A percentile compares a stretch with the other conserved stretches of the same genome.
Evolutionary conservation across 2,329 filamentous ascomycete species (phyloP).

Genomic region (Elsinoe arachidis): DNA sequence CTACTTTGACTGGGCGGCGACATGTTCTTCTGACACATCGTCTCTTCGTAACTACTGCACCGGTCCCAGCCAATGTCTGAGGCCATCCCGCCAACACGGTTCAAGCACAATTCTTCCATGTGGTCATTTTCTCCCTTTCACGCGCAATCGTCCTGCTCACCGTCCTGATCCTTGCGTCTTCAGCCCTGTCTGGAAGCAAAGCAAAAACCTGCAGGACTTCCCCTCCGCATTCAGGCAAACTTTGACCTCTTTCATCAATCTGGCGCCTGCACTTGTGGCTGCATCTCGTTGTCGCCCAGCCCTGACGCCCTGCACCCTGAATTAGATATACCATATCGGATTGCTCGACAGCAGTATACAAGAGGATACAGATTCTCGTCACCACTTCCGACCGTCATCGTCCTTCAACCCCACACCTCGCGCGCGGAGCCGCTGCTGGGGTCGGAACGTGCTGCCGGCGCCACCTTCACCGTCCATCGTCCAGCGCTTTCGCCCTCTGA

Average conservation of each 20-base stretch:
- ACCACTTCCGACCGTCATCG: slow-evolving; percentile 1
- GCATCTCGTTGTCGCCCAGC: not conserved
- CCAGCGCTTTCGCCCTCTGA: not conserved
- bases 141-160: not conserved
- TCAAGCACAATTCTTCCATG: not conserved
- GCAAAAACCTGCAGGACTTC: not conserved
- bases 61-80: not conserved
- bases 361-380: not conserved
- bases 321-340: not conserved
- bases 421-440: slow-evolving; percentile 9
- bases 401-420: slow-evolving; percentile 10
- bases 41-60: not conserved
- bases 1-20: not conserved
- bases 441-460: slow-evolving; percentile 3
- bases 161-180: not conserved
- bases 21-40: not conserved
- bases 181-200: not conserved
- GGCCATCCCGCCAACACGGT: slow-evolving; percentile 2
- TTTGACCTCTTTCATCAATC: not conserved
- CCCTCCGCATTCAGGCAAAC: not conserved
- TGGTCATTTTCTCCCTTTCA: not conserved
- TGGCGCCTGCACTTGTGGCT: not conserved
- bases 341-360: not conserved
- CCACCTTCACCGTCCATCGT: not conserved
- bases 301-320: not conserved